phyloP scores from a whole-genome alignment of 805 yeast species.

The Blastobotrys parvus region DNA sequence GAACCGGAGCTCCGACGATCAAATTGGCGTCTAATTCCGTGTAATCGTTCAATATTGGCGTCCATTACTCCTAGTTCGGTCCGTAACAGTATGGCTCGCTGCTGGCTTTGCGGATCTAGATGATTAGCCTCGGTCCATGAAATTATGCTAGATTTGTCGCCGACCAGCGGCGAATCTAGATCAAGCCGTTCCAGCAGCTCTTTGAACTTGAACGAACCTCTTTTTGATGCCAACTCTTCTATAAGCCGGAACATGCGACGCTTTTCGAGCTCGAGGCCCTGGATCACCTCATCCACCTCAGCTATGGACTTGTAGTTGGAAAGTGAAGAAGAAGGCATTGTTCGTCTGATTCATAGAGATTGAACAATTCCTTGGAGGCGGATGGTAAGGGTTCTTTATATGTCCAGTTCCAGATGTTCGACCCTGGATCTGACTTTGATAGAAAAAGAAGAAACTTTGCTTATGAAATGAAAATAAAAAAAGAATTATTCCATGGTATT shows the following conservation, averaged over 20 bases:
- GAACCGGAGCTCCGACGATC: too few relatives aligned
- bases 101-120: not conserved
- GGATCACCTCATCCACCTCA: constrained; percentile 1
- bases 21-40: not conserved
- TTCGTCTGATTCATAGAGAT: too few relatives aligned
- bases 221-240: not conserved
- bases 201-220: not conserved
- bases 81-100: not conserved
- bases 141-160: too few relatives aligned
- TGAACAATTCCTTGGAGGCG: too few relatives aligned
- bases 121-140: not conserved
- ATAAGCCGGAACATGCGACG: constrained; percentile 1
- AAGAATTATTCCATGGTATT: too few relatives aligned
- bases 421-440: too few relatives aligned
- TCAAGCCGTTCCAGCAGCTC: too few relatives aligned
- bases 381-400: too few relatives aligned
- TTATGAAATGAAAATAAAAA: too few relatives aligned
- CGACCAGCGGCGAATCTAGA: too few relatives aligned
- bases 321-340: not conserved
- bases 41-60: constrained; percentile 4
- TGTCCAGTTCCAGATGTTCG: too few relatives aligned
- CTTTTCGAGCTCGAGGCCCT: not conserved
- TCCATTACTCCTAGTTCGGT: constrained; percentile 2
- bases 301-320: not conserved
- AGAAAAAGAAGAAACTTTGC: too few relatives aligned